These are phyloP conservation scores for Colletotrichum sp. DNA, from an alignment of 2,329 filamentous ascomycete genomes.

Conservation along the genomic window DNA sequence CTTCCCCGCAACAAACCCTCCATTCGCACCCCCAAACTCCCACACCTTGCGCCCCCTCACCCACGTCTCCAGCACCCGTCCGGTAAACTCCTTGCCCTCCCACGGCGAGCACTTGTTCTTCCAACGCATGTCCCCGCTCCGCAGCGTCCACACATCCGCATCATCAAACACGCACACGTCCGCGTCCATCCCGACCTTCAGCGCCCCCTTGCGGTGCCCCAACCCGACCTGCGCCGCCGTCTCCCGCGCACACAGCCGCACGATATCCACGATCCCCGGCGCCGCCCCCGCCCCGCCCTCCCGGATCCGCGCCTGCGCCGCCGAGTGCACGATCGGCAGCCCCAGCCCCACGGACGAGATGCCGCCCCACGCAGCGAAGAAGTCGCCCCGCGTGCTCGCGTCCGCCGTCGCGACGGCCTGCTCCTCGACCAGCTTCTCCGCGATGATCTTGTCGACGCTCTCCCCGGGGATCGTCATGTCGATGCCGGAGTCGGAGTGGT, in stretches of 20 bases:
- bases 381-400: slow-evolving; percentile 66
- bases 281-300: slow-evolving; percentile 43
- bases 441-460: slow-evolving; percentile 24
- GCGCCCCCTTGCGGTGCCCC: slow-evolving; percentile 78
- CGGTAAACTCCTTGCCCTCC: slow-evolving; percentile 78
- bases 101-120: slow-evolving; percentile 92
- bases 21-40: slow-evolving; percentile 59
- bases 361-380: slow-evolving; percentile 95
- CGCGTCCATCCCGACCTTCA: slow-evolving; percentile 82
- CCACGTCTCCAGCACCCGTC: slow-evolving; percentile 86
- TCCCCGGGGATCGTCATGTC: slow-evolving; percentile 46
- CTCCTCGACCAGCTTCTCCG: slow-evolving; percentile 29
- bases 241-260: slow-evolving; percentile 82
- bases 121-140: slow-evolving; percentile 85
- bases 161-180: slow-evolving; percentile 95
- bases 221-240: slow-evolving; percentile 90
- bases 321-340: slow-evolving; percentile 87
- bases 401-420: slow-evolving; percentile 39
- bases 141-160: slow-evolving; percentile 74
- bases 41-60: slow-evolving; percentile 79
- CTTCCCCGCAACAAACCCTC: slow-evolving; percentile 52
- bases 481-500: slow-evolving; percentile 57
- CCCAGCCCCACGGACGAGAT: slow-evolving; percentile 94
- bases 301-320: slow-evolving; percentile 65
- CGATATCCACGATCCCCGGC: slow-evolving; percentile 74